Evolutionary conservation across 2,329 filamentous ascomycete species (phyloP), one percentile per base, ranked within the genome.

Genomic region (Chrysoporthe deuterocubensis): DNA sequence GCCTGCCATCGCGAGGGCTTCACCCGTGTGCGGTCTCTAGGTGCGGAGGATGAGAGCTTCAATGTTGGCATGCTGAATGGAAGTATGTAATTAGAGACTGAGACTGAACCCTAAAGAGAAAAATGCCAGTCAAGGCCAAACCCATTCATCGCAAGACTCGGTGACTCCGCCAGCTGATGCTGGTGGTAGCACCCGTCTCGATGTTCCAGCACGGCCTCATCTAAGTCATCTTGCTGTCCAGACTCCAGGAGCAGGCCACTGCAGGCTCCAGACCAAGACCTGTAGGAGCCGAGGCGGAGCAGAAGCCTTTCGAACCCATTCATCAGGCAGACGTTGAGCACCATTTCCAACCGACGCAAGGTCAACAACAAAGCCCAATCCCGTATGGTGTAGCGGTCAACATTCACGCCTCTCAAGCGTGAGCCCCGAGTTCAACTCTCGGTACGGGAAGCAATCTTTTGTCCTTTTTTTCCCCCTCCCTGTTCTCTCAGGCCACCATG

Each of bases 381-480:
- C 46, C 48, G 18, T 50, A 54, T 63, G 48, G 61, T 63, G 61
- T 63, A 63, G 40, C 16, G 48, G 61, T 63, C 50, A 54, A 63
- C 48, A 54, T 63, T 63, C 48, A 54, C 34, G 61, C 37, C 34
- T 63, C 61, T 63, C 61, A 63, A 63, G 37, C 61, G 34, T 63
- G 61, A 6, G 61, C 61, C 21, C 60, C 60, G 60, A 52, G 60
- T 62, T 62, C 60, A 40, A 62, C 40, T 63, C 48, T 63, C 48
- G 34, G 48, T 63, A 40, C 40, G 54, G 65, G 64, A 5, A 66
- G 48, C 26, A 58, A 44, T 8, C 18, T 66, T 52, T 60, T 62
- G 60, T 44, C 42, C 32, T 62, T 62, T 44, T 63, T 13, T 8
- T 32, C 9, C 48, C 14, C 6, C 5, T 14, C 3, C n/a, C 26